Percentiles rank a stretch among this genome's conserved stretches.
Evolutionary conservation across 2,329 filamentous ascomycete genomes (phyloP).

Genomic region (Stachybotrys echinatus): DNA sequence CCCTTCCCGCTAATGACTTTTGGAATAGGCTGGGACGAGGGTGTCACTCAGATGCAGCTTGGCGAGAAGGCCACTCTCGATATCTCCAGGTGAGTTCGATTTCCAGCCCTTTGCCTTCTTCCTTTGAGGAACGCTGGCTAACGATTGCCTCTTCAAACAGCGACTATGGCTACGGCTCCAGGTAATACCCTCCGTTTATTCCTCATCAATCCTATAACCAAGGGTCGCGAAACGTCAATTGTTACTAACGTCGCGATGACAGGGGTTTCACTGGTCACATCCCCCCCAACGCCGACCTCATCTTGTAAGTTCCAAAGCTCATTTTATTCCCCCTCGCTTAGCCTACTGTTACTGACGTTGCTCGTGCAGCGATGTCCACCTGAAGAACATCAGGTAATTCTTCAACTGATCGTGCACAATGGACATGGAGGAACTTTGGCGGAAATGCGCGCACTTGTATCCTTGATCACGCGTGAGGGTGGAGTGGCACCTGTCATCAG

Average conservation of each 20-base stretch:
- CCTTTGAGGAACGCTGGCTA: conserved; percentile 6
- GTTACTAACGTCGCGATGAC: conserved; percentile 4
- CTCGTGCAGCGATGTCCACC: conserved; percentile 58
- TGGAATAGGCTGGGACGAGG: conserved; percentile 72
- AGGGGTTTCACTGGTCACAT: conserved; percentile 79
- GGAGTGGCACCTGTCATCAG: too few relatives aligned
- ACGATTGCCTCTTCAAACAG: conserved; percentile 26
- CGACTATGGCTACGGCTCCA: conserved; percentile 60
- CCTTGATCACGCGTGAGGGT: too few relatives aligned
- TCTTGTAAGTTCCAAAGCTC: conserved; percentile 61
- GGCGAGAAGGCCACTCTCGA: conserved; percentile 85
- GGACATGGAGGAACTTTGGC: too few relatives aligned
- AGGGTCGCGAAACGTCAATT: neutral
- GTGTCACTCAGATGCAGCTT: conserved; percentile 77
- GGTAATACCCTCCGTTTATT: conserved; percentile 36
- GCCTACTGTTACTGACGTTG: neutral
- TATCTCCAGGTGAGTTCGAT: conserved; percentile 50
- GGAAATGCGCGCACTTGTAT: too few relatives aligned
- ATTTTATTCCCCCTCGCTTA: neutral
- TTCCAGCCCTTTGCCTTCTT: neutral
- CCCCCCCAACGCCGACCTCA: conserved; percentile 65
- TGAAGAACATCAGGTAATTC: conserved; percentile 54
- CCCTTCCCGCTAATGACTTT: neutral
- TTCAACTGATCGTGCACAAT: neutral
- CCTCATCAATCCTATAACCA: neutral